Evolutionary conservation across 2,329 filamentous ascomycete species (phyloP), one percentile per base, ranked within the genome.

Genomic region (Neofusicoccum ribis): DNA sequence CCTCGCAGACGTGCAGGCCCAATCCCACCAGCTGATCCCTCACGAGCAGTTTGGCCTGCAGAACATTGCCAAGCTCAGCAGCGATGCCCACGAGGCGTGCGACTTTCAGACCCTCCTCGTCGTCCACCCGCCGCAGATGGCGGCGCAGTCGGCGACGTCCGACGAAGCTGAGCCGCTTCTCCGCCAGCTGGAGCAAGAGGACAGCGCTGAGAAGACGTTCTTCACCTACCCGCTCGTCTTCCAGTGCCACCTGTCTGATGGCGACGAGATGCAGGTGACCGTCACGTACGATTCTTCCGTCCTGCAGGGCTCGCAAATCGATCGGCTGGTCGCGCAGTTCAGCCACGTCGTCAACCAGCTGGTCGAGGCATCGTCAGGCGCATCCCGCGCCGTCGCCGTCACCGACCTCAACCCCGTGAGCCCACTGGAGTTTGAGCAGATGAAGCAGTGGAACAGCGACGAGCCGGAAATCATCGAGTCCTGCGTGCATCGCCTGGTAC

Each of bases 91-190:
- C 5, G 78, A 84, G 65, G 84, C 84, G 1, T 85, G 83, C 68
- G 82, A 85, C 67, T 75, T 85, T 43, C 78, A 79, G 1, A 84
- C 81, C 0, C 81, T 82, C 5, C 70, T 86, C 2, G 82, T 86
- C 0, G 78, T 86, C 27, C 83, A 86, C 43, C 68, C 70, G 2
- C 70, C 51, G 44, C 41, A 49, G 17, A 34, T 36, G 49, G 27
- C 49, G 27, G 27, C 31, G 27, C 49, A 51, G 49, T 31, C 27
- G 27, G 27, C 27, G 27, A 31, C 27, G 27, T 31, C 27, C 27
- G 27, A 31, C 27, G 27, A 31, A 5, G 27, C 27, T 27, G 49
- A n/a, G 27, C 49, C 27, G 49, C n/a, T 27, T 27, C 27, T 36
- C 49, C 31, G 34, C 12, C 27, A 51, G 31, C 49, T 49, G 9